Evolutionary conservation across 495 filamentous ascomycete species (phyloP).

Genomic region (Penicillium maclennaniae): DNA sequence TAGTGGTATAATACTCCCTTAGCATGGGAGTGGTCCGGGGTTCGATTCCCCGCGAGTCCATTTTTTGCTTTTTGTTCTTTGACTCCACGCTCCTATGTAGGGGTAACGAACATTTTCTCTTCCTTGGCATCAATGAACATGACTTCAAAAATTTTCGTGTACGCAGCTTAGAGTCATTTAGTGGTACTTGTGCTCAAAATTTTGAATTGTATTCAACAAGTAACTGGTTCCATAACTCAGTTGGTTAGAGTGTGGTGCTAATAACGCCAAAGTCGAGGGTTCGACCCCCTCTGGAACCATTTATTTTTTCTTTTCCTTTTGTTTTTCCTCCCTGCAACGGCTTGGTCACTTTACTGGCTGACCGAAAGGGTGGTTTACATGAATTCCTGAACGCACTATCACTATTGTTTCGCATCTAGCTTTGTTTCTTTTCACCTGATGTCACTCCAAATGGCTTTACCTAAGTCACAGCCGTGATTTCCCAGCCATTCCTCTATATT

Average conservation of each 20-base stretch:
- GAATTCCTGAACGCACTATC: too few species aligned
- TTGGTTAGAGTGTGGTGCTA: constrained; percentile 25
- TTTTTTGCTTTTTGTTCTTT: constrained; percentile 20
- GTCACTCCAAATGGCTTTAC: too few species aligned
- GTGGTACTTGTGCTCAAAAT: not conserved
- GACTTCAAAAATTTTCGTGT: too few species aligned
- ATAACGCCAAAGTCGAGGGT: constrained; percentile 24
- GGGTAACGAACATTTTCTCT: too few species aligned
- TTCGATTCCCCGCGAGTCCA: constrained; percentile 56
- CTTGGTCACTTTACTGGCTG: not conserved
- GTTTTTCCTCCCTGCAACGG: not conserved
- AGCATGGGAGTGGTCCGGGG: constrained; percentile 54
- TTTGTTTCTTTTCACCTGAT: too few species aligned
- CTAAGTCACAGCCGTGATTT: too few species aligned
- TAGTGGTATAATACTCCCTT: constrained; percentile 47
- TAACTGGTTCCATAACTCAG: constrained; percentile 21
- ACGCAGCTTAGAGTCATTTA: too few species aligned
- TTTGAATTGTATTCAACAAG: not conserved
- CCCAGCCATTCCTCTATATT: too few species aligned
- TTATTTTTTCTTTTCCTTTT: not conserved
- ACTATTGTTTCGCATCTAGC: too few species aligned
- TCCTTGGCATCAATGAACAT: too few species aligned
- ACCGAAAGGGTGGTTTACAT: too few species aligned
- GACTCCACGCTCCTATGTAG: too few species aligned
- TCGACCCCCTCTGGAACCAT: constrained; percentile 9